A percentile compares a stretch with the other conserved stretches of the same genome.
Conservation (phyloP, 2,329 filamentous ascomycete species). For the Podosphaera fusca region DNA sequence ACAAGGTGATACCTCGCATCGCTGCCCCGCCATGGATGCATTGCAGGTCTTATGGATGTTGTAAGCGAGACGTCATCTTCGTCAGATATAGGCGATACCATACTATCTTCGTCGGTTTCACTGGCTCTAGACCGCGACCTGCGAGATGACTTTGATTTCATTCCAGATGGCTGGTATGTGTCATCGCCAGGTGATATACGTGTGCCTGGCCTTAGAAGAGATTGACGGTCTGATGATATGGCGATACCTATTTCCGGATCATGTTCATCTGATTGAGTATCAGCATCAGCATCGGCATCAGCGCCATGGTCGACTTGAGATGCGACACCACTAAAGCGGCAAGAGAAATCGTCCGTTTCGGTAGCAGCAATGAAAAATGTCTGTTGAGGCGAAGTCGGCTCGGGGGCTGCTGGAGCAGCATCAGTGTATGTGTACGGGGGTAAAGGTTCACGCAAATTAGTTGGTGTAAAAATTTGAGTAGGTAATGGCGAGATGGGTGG, state of each 20-base stretch:
- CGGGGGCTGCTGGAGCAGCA: neutral
- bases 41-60: neutral
- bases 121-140: neutral
- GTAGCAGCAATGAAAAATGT: neutral
- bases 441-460: neutral
- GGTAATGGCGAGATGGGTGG: neutral
- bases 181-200: neutral
- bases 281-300: neutral
- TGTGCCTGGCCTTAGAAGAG: neutral
- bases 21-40: neutral
- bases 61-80: neutral
- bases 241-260: neutral
- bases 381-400: neutral
- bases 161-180: neutral
- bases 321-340: conserved; percentile 2
- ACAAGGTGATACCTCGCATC: neutral
- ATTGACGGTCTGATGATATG: neutral
- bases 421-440: neutral
- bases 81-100: neutral
- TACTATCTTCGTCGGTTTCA: neutral
- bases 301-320: neutral
- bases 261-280: neutral
- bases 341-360: conserved; percentile 6
- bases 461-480: neutral
- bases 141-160: neutral